Evolutionary conservation across 192 early-diverging fungal genomes (phyloP).

Genomic region (Lunasporangiospora selenospora): DNA sequence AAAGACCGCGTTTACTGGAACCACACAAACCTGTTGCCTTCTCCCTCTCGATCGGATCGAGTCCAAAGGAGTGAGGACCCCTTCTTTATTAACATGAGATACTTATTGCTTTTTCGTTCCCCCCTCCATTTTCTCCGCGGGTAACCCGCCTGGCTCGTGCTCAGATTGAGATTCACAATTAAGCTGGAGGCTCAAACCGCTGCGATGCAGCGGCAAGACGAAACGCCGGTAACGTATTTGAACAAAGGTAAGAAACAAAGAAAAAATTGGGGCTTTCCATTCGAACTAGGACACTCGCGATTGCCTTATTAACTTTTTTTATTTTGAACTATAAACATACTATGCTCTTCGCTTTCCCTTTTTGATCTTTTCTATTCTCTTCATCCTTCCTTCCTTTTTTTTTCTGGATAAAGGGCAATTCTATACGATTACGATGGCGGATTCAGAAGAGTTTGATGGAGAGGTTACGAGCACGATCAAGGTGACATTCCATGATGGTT

Average conservation of each 20-base stretch:
- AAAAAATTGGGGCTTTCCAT: slow-evolving; percentile 1
- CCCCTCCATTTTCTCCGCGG: not conserved
- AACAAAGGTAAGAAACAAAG: slow-evolving; percentile 65
- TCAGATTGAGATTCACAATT: slow-evolving; percentile 41
- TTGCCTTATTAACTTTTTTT: not conserved
- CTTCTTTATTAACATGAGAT: not conserved
- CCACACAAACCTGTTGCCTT: not conserved
- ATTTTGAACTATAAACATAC: not conserved
- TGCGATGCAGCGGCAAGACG: slow-evolving; percentile 58
- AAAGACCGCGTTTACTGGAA: not conserved
- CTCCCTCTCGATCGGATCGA: not conserved
- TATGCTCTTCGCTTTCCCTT: not conserved
- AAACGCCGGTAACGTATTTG: slow-evolving; percentile 70
- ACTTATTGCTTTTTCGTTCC: not conserved
- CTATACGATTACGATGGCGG: slow-evolving; percentile 63
- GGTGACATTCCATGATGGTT: slow-evolving; percentile 76
- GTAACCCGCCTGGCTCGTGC: not conserved
- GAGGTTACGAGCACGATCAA: slow-evolving; percentile 62
- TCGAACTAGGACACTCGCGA: not conserved
- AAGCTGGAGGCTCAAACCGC: slow-evolving; percentile 59
- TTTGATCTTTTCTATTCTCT: not conserved
- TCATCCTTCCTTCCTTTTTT: not conserved
- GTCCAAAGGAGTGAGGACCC: not conserved
- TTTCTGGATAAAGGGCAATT: slow-evolving; percentile 53
- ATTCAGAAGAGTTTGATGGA: slow-evolving; percentile 53